A percentile compares a stretch with the other conserved stretches of the same genome.
phyloP scores from a whole-genome alignment of 768 basidiomycete species.

The Polyporus arcularius region DNA sequence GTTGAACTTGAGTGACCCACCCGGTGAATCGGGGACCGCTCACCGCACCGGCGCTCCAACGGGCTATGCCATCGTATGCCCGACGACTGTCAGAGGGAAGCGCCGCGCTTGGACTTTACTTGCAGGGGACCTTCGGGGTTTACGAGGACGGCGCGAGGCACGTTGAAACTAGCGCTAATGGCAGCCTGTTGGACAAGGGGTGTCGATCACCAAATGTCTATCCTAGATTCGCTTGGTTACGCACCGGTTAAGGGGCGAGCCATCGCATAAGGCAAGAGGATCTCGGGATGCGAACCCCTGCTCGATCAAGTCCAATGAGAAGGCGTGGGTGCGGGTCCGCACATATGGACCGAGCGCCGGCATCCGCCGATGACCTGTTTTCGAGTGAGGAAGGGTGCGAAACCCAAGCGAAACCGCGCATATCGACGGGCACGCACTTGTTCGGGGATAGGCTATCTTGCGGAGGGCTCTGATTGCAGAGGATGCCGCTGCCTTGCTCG shows the following conservation, averaged over 20 bases:
- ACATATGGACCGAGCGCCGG: constrained; percentile 5
- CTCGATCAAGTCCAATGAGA: neutral
- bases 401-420: neutral
- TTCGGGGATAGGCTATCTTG: too few species aligned
- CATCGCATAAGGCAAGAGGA: too few species aligned
- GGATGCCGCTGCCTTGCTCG: too few species aligned
- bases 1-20: neutral
- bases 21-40: neutral
- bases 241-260: constrained; percentile 3
- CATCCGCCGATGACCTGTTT: constrained; percentile 5
- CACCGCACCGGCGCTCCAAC: neutral
- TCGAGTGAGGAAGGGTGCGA: neutral
- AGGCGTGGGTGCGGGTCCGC: constrained; percentile 4
- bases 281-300: too few species aligned
- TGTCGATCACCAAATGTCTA: constrained; percentile 8
- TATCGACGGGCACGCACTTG: neutral
- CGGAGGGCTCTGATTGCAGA: too few species aligned
- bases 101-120: neutral
- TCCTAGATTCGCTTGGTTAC: constrained; percentile 5
- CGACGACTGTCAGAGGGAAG: neutral
- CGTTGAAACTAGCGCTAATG: neutral
- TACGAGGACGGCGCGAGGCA: neutral
- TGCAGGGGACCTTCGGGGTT: neutral
- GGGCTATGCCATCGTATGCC: neutral
- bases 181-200: neutral